Evolutionary conservation across 192 early-diverging fungal genomes (phyloP), one percentile per base, ranked within the genome.

Genomic region (Coemansia sp.): DNA sequence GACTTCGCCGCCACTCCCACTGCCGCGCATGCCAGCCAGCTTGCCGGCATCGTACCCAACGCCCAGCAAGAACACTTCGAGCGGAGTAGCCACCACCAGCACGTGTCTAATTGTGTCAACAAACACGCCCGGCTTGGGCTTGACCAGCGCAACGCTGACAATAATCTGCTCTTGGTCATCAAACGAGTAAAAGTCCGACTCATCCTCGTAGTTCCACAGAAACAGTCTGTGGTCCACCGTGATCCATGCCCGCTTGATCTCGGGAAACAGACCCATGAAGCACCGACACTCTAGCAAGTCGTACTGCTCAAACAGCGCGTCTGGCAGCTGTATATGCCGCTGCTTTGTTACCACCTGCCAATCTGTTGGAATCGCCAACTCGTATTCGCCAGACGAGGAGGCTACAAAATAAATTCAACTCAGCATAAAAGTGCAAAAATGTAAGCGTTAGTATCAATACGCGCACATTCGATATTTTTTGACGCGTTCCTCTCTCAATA

Each of bases 131-230:
- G 76, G 63, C 46, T 87, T 79, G 11, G 97, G 93, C 58, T 84
- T 87, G 2, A 94, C 94, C 32, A 96, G 75, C 7, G 84, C 94
- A 12, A 95, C 93, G 59, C 86, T 91, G 23, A 92, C 87, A 69
- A 98, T 96, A 58, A 95, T 84, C 68, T 95, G 91, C 63, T 94
- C 93, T 78, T 94, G 91, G 46, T 95, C 94, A 64, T 94, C 91
- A 67, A 90, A 94, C 41, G 88, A 79, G 66, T 89, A 87, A 67
- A 90, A 88, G 59, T 89, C 82, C 0, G 76, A 87, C 86, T 88
- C 87, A 27, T 92, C 88, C 44, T 89, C 86, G 75, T 94, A 97
- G 76, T 98, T 93, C 95, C 94, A 96, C 38, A 98, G 75, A 70
- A 92, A 96, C 32, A 97, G 84, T 36, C 88, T 84, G 73, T 94